Base-by-base conservation (phyloP, 768 basidiomycete species). In the Boletus tylopilopsis region DNA sequence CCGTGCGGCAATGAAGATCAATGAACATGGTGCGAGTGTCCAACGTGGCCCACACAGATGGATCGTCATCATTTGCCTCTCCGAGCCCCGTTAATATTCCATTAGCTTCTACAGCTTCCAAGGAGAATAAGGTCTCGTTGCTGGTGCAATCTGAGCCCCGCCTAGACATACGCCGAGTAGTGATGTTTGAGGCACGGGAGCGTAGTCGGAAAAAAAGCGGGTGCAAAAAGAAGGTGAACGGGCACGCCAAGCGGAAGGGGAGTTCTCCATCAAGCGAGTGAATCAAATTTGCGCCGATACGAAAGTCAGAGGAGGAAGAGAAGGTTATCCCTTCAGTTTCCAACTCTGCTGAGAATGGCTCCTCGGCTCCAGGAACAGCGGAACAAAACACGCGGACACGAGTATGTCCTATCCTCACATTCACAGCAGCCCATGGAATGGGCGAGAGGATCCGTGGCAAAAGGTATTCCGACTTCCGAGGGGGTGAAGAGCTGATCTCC, bases 181-280 rank as follows among this genome's bases (percentile, higher is more conserved):
- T 56, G 22, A 62, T 47, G 39, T 42, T 56, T 21, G 51, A 53
- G 24, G 50, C 64, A 33, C 55, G 73, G 6, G 74, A 70, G 36
- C 74, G 73, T n/a, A 84, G 71, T 33, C 78, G 75, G 23, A 81
- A 61, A 50, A 83, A 76, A 16, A 79, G 66, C 15, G 82, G 81
- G 30, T 79, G 68, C 47, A 85, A 54, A 23, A 71, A 58, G 25
- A 78, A 55, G 5, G 69, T 67, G 42, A 79, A 58, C 9, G 66
- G 59, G 38, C 72, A 71, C 21, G 71, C 58, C 73, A 82, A 74
- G 29, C 70, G 70, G 38, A 84, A 61, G 2, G 73, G 71, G 32
- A 75, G 66, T 35, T 70, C 67, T 27, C 76, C 73, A 19, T 68
- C 66, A 18, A 66, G 52, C 24, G 43, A 19, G 37, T 47, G 57